A percentile compares a stretch with the other conserved stretches of the same genome.
phyloP scores from a whole-genome alignment of 352 stramenopile genomes.

The Pythium utonaiense region DNA sequence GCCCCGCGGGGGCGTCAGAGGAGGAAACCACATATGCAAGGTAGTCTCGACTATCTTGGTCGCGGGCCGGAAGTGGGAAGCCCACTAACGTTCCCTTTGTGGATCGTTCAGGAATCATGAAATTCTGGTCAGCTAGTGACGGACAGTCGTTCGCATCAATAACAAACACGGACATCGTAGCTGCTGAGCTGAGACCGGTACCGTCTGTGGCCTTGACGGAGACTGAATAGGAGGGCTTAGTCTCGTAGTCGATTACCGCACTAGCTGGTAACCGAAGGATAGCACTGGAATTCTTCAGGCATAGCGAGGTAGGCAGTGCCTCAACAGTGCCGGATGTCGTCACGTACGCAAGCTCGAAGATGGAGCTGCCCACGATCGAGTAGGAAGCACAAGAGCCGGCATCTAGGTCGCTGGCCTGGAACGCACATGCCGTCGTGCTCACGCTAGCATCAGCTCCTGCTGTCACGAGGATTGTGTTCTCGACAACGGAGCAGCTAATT shows the following conservation, averaged over 20 bases:
- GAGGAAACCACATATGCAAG: conserved; percentile 38
- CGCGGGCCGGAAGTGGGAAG: conserved; percentile 46
- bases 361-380: conserved; percentile 21
- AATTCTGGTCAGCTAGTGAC: conserved; percentile 29
- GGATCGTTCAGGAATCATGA: conserved; percentile 42
- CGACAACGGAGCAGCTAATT: conserved; percentile 35
- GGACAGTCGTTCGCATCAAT: conserved; percentile 60
- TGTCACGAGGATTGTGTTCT: conserved; percentile 41
- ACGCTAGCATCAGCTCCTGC: not conserved
- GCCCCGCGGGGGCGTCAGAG: conserved; percentile 23
- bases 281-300: conserved; percentile 15
- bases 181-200: conserved; percentile 29
- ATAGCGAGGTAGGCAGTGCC: conserved; percentile 6
- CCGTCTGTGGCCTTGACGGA: conserved; percentile 30
- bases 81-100: conserved; percentile 30
- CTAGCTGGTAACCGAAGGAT: conserved; percentile 6
- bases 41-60: conserved; percentile 47
- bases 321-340: conserved; percentile 1
- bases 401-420: conserved; percentile 43
- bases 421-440: conserved; percentile 23
- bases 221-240: conserved; percentile 29
- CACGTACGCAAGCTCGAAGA: conserved; percentile 18
- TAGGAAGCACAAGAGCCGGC: conserved; percentile 43
- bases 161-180: conserved; percentile 31
- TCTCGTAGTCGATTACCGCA: conserved; percentile 38